Base-by-base conservation (phyloP, 108 stramenopile genomes). In the Craspedostauros australis region DNA sequence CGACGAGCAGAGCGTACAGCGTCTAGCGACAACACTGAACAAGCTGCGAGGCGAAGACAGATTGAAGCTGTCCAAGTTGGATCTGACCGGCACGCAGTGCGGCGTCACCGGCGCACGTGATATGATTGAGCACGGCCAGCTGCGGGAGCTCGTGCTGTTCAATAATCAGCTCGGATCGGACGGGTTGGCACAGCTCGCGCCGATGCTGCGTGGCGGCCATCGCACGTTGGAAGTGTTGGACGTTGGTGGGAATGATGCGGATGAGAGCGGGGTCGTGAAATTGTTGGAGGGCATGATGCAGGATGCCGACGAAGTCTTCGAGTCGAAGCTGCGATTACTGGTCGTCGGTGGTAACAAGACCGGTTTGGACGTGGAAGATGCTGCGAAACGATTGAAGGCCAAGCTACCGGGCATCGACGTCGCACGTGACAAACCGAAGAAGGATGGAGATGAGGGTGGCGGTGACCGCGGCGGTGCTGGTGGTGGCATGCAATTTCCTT, bases 341-440 rank as follows among this genome's bases (percentile, higher is more conserved):
- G 80, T 82, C 40, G 73, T 88, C 36, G 86, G 86, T 18, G 86
- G 82, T 20, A 88, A 88, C 36, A 28, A 65, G 36, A 69, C 70
- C 45, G 78, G 82, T 30, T 52, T 50, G 0, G 60, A 54, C 29
- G 62, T 79, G 29, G 70, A 72, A 53, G 54, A 61, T 18, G 62
- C 59, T 15, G 34, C 80, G n/a, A 39, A 57, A 4, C 46, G 60
- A 39, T 38, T 82, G 9, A 42, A 72, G 49, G 22, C 19, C 19
- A 43, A 63, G 7, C 72, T 61, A 39, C 80, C 86, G n/a, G 40
- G 61, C 5, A 41, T 88, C 15, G 86, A 88, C 66, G 70, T 88
- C 38, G 86, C 86, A 12, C 72, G 81, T 48, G 86, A 88, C 43
- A 76, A 77, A 26, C 69, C 82, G 14, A 54, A 37, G 32, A 23